A percentile compares a stretch with the other conserved stretches of the same genome.
phyloP scores from a whole-genome alignment of 805 yeast species.

The Hanseniaspora clermontiae region DNA sequence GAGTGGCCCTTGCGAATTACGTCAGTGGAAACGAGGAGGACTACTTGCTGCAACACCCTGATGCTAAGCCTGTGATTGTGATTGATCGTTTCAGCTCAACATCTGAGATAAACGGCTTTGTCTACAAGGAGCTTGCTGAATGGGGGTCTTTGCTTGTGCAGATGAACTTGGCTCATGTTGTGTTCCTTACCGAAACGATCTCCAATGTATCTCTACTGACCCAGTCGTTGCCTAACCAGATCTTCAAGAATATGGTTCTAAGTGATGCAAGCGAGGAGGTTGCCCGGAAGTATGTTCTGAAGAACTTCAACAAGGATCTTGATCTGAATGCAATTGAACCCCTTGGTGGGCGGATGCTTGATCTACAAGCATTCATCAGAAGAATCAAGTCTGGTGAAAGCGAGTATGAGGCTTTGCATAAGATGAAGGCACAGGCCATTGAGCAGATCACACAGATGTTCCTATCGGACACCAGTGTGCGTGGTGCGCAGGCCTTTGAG shows the following conservation, averaged over 20 bases:
- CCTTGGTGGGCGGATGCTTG: constrained; percentile 90
- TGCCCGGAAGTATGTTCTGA: constrained; percentile 56
- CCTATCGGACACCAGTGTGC: constrained; percentile 41
- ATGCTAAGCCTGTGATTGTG: constrained; percentile 71
- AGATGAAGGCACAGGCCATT: constrained; percentile 73
- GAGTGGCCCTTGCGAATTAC: constrained; percentile 41
- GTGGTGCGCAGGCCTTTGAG: constrained; percentile 78
- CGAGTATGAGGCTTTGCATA: constrained; percentile 60
- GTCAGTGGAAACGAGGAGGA: constrained; percentile 56
- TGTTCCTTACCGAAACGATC: constrained; percentile 74
- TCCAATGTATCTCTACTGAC: constrained; percentile 58
- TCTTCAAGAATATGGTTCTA: constrained; percentile 58
- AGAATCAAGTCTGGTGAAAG: constrained; percentile 80
- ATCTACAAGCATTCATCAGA: constrained; percentile 77
- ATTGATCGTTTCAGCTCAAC: constrained; percentile 58
- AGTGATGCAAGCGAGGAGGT: constrained; percentile 69
- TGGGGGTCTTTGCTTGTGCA: constrained; percentile 76
- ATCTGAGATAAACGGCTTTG: constrained; percentile 48
- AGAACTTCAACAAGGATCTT: constrained; percentile 34
- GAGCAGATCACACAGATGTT: constrained; percentile 80
- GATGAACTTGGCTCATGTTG: constrained; percentile 77
- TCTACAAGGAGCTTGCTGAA: constrained; percentile 64
- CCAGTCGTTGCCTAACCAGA: constrained; percentile 72
- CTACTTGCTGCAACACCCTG: constrained; percentile 73
- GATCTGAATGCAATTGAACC: constrained; percentile 43